Conservation (phyloP, 768 basidiomycete genomes). For the Termitomyces sp. region DNA sequence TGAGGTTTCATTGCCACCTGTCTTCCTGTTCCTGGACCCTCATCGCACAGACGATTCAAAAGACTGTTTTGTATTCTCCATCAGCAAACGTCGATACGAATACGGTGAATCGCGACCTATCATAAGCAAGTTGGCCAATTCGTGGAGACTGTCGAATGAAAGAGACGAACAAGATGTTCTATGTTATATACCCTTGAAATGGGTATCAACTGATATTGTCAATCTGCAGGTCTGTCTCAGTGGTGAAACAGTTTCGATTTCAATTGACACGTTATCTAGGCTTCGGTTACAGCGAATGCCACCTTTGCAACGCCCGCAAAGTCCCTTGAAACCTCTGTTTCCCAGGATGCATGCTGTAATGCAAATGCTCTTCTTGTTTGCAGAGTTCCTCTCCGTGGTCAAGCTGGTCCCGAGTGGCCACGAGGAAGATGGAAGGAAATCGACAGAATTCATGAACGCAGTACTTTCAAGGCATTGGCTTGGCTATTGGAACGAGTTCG, state of each 20-base stretch:
- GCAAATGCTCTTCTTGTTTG: constrained; percentile 81
- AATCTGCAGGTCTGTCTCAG: constrained; percentile 56
- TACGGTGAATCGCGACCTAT: constrained; percentile 79
- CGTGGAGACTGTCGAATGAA: constrained; percentile 70
- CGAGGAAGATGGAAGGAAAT: constrained; percentile 70
- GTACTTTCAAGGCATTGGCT: constrained; percentile 73
- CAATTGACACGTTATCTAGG: constrained; percentile 28
- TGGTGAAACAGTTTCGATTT: background rate
- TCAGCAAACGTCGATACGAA: constrained; percentile 69
- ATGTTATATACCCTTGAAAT: constrained; percentile 59
- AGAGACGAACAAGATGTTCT: constrained; percentile 43
- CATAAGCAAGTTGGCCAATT: constrained; percentile 64
- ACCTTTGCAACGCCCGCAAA: constrained; percentile 60
- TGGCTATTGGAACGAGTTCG: constrained; percentile 87
- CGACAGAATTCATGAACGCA: constrained; percentile 81
- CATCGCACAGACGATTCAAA: constrained; percentile 71
- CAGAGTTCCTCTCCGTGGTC: constrained; percentile 60
- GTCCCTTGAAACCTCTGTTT: constrained; percentile 43
- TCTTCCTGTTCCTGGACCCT: constrained; percentile 86
- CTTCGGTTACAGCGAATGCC: constrained; percentile 49
- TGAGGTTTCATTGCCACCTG: constrained; percentile 49
- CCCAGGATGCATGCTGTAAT: constrained; percentile 60
- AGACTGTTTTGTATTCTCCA: constrained; percentile 85
- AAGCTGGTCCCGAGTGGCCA: constrained; percentile 80
- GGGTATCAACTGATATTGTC: constrained; percentile 49